Conservation (phyloP, 2,329 filamentous ascomycete genomes). For the Fusarium beomiforme region DNA sequence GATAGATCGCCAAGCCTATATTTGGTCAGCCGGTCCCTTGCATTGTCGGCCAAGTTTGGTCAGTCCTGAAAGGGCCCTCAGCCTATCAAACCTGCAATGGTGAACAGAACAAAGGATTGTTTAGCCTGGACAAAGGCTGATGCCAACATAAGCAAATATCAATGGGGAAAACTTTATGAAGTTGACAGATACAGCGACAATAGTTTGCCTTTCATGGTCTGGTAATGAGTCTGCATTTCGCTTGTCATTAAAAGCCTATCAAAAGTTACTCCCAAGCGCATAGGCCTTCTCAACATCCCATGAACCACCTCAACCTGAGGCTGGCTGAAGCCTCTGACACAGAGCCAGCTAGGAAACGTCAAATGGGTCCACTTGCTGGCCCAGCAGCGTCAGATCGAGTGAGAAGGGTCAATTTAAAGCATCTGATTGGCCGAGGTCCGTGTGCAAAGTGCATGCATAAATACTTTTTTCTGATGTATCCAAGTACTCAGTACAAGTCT, state of each 20-base stretch:
- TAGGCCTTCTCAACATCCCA: not conserved
- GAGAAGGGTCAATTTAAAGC: constrained; percentile 1
- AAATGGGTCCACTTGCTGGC: constrained; percentile 16
- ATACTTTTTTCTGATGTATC: constrained; percentile 25
- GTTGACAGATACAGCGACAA: not conserved
- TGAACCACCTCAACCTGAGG: not conserved
- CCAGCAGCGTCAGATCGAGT: constrained; percentile 28
- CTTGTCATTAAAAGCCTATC: not conserved
- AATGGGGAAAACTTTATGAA: not conserved
- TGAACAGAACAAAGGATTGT: constrained; percentile 17
- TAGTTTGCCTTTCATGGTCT: not conserved
- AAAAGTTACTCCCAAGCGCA: not conserved
- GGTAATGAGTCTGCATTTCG: constrained; percentile 8
- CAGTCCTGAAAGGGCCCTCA: not conserved
- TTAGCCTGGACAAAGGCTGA: not conserved
- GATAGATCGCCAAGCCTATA: constrained; percentile 2
- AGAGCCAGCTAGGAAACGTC: constrained; percentile 8
- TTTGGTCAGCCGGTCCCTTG: constrained; percentile 8
- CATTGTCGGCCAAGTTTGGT: constrained; percentile 11
- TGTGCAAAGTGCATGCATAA: constrained; percentile 44
- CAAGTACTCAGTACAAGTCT: constrained; percentile 17
- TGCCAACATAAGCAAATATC: not conserved
- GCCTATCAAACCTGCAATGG: constrained; percentile 20
- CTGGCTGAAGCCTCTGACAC: constrained; percentile 13
- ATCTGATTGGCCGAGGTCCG: constrained; percentile 6